Base-by-base conservation (phyloP, 345 rosid species). In the Eucalyptus fibrosa region DNA sequence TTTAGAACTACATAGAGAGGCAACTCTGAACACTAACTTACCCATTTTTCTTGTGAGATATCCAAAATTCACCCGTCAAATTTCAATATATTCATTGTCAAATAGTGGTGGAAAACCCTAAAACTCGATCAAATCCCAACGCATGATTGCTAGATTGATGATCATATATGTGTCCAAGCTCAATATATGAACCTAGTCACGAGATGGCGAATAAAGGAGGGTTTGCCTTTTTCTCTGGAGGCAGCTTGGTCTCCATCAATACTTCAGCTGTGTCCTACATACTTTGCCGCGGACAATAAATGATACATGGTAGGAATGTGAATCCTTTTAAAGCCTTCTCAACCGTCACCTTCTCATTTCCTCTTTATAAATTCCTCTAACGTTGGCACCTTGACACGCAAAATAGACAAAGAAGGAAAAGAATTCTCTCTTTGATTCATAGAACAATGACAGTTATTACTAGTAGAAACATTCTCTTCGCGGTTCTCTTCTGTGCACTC, bases 401-500 rank as follows among this genome's bases (percentile, higher is more conserved):
- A 60, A 32, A 28, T 14, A 7, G 49, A 34, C 44, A 50, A 13
- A 12, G 45, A 26, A 12, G 56, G 42, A 34, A 77, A 51, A 72
- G 30, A 77, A 49, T 56, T 60, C 34, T 67, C 30, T 42, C 51
- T 59, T 87, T 53, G 47, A 15, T 51, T 55, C 47, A 7, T 4
- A 37, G n/a, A 55, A 50, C 21, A 24, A 88, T 55, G 89, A 19
- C 67, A 11, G 28, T 77, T 34, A 3, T 55, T 37, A 12, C 47
- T 42, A 56, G n/a, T 49, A 30, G 13, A 26, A 50, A 69, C 44
- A 50, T 86, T 56, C 59, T 67, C 30, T 86, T 50, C 50, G n/a
- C 51, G 49, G 60, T 67, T 51, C 87, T 89, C 23, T 65, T 86
- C 19, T 65, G 91, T 90, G 91, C 92, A 80, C 89, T 93, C 86